Base-by-base conservation (phyloP, 2,329 filamentous ascomycete genomes). In the Zymoseptoria passerinii region DNA sequence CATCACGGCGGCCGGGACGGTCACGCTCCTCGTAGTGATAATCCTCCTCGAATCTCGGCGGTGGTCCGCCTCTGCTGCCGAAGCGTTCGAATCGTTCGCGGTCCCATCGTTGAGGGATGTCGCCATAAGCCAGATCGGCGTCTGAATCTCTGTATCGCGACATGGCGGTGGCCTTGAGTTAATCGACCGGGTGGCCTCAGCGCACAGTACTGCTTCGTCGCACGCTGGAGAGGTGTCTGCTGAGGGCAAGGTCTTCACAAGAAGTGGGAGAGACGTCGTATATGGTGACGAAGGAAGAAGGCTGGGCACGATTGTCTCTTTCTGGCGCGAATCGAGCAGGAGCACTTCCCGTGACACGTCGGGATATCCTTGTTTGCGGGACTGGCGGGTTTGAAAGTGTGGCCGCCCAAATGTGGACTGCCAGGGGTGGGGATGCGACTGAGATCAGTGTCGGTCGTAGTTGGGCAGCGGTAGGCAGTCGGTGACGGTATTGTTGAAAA, bases 11-110 rank as follows among this genome's bases (percentile, higher is more conserved):
- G 27, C 72, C 71, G 28, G 75, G 72, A 2, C 72, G 63, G 28
- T 73, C 70, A 13, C 70, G 70, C 52, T 73, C 73, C 8, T 56
- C 67, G 59, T 71, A 75, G 29, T 73, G 74, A 56, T 77, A 75
- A 55, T 75, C 76, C 59, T 79, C 77, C 53, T 76, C 72, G 63
- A 72, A 76, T 54, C 62, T 50, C 28, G 60, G 61, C 18, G 64
- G 60, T 23, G 63, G 61, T 23, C 61, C 62, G 16, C 63, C 66
- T 28, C 67, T 60, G 40, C 72, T 71, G 18, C 74, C 72, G 67
- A 76, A 74, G 59, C 76, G 74, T 68, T 80, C 78, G 62, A 80
- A 80, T 59, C 74, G 74, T 59, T 78, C 77, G 59, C 78, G 73
- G 63, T 80, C 78, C 78, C 78, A 80, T 65, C 78, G 72, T 63